These are phyloP conservation scores for Racocetra persica DNA, from an alignment of 371 early-diverging fungal species.

Conservation along the genomic window DNA sequence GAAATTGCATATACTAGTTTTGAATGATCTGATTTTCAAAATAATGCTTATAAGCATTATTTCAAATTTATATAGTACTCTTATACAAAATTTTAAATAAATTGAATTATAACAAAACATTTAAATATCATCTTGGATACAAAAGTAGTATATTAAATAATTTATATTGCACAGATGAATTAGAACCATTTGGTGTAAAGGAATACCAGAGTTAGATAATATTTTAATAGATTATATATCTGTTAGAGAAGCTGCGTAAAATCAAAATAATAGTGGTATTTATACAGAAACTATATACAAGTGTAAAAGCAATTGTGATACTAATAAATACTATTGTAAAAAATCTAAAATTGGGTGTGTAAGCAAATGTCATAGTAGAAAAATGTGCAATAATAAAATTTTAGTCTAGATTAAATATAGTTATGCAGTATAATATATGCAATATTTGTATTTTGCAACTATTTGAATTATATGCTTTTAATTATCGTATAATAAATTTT, in stretches of 20 bases:
- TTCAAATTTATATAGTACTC: too few relatives aligned
- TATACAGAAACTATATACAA: background rate
- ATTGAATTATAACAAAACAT: background rate
- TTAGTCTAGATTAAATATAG: background rate
- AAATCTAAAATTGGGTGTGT: background rate
- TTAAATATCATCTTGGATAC: background rate
- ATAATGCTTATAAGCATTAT: too few relatives aligned
- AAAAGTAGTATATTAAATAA: background rate
- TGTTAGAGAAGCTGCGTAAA: background rate
- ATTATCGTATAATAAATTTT: too few relatives aligned
- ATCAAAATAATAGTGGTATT: background rate
- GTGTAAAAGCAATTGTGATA: conserved; percentile 27
- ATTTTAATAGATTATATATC: conserved; percentile 19
- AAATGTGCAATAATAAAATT: conserved; percentile 5
- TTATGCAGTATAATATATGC: too few relatives aligned
- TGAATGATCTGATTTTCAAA: too few relatives aligned
- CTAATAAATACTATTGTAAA: conserved; percentile 24
- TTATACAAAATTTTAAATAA: conserved; percentile 26
- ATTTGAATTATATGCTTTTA: too few relatives aligned
- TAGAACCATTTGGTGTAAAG: background rate
- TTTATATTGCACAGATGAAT: too few relatives aligned
- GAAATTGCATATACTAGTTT: too few relatives aligned
- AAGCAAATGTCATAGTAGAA: background rate
- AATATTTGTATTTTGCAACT: too few relatives aligned
- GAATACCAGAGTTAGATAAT: background rate